Conservation (phyloP, 2,329 filamentous ascomycete species). For the Hypoxylon sp. region DNA sequence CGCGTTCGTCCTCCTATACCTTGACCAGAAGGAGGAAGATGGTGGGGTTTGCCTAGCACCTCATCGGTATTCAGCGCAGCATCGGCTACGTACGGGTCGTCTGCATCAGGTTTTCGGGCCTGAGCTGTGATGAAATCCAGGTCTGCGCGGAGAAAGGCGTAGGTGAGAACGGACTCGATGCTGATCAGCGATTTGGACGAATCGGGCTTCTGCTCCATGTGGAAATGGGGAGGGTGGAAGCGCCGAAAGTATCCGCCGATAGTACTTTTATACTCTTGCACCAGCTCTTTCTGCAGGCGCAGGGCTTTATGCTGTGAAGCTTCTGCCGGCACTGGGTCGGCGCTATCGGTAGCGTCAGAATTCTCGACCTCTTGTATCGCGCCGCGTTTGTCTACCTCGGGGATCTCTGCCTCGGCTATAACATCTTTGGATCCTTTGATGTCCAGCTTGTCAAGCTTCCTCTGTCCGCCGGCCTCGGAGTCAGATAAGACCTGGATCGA, state of each 20-base stretch:
- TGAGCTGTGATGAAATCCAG: constrained; percentile 93
- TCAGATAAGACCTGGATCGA: constrained; percentile 31
- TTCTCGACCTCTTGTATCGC: constrained; percentile 50
- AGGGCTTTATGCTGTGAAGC: constrained; percentile 66
- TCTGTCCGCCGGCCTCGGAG: constrained; percentile 44
- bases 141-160: constrained; percentile 92
- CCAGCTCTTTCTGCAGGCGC: constrained; percentile 73
- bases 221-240: constrained; percentile 83
- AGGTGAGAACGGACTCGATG: constrained; percentile 82
- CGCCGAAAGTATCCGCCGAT: constrained; percentile 95
- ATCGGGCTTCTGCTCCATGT: constrained; percentile 47
- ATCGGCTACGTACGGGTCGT: constrained; percentile 75
- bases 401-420: constrained; percentile 49
- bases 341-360: constrained; percentile 49
- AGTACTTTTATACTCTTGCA: constrained; percentile 80
- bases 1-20: constrained; percentile 77
- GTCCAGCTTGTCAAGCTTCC: constrained; percentile 53
- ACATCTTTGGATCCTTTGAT: constrained; percentile 60
- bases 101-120: constrained; percentile 77
- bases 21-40: constrained; percentile 61
- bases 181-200: constrained; percentile 58
- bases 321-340: constrained; percentile 57
- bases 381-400: constrained; percentile 44
- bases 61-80: constrained; percentile 85
- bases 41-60: constrained; percentile 71